Evolutionary conservation across 441 rosid species (phyloP), one percentile per base, ranked within the genome.

Genomic region (Pelargonium fulgidum): DNA sequence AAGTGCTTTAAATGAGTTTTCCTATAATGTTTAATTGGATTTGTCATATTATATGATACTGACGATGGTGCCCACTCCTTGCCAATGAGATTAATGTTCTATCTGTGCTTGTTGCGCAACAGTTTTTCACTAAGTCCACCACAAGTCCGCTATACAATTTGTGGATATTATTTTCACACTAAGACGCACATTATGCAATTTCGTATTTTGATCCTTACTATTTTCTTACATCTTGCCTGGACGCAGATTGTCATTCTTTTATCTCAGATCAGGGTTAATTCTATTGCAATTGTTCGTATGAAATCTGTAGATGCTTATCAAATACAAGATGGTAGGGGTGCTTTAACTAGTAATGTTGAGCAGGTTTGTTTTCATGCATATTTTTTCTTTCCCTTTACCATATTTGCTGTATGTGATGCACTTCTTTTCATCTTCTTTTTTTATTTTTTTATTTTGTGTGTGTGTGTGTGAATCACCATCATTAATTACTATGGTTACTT

Each of bases 191-290:
- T 22, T 59, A 22, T 59, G n/a, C 26, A 19, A 8, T 59, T 59
- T 59, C 64, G 22, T 59, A 29, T 59, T 59, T 59, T 59, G 64
- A 13, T 59, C 33, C 26, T 59, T 20, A 2, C 36, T 59, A 22
- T 24, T 17, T 26, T 62, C 52, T 12, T 73, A 11, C 62, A 78
- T 76, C 33, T 77, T n/a, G 24, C 81, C 41, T 66, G 13, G 58
- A 62, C 83, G 85, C 83, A 87, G 93, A 80, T 78, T 78, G 79
- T 89, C 78, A 73, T 87, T 20, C 81, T 92, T 70, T 50, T 90
- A 58, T 83, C 87, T 78, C 95, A 92, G 78, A 87, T 92, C 73
- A 89, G 88, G 82, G 83, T 87, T 68, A 92, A 92, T 80, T 79
- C 89, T 42, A 87, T 92, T 79, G 92, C 93, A 54, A 75, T 92